These are phyloP conservation scores for Cryptococcus sp. DNA, from an alignment of 1,284 basidiomycete genomes.

Conservation along the genomic window DNA sequence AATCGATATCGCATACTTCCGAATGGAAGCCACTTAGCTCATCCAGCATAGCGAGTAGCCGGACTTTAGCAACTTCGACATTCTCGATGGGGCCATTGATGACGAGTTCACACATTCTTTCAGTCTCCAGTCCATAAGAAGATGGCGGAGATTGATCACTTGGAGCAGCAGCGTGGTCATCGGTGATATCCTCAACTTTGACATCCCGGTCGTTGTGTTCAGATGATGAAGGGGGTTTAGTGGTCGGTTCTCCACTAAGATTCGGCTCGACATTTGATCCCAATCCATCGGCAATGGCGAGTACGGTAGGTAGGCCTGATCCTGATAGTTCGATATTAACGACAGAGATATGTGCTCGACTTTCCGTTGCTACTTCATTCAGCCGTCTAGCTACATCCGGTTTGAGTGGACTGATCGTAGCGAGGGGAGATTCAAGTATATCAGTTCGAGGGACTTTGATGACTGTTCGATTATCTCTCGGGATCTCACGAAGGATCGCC, in stretches of 20 bases:
- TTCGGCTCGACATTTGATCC: not conserved
- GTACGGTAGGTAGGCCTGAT: constrained; percentile 16
- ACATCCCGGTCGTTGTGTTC: not conserved
- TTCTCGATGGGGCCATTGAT: constrained; percentile 80
- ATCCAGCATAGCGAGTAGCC: constrained; percentile 88
- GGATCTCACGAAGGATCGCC: constrained; percentile 81
- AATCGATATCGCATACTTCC: constrained; percentile 88
- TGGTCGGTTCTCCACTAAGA: not conserved
- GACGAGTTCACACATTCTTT: constrained; percentile 86
- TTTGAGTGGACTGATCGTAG: constrained; percentile 68
- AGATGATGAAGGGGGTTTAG: not conserved
- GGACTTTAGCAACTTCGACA: constrained; percentile 84
- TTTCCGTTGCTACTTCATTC: constrained; percentile 86
- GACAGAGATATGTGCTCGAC: constrained; percentile 82
- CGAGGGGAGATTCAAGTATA: constrained; percentile 75
- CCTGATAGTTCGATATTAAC: constrained; percentile 40
- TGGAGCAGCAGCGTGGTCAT: not conserved
- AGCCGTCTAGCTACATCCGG: constrained; percentile 78
- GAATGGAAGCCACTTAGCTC: constrained; percentile 84
- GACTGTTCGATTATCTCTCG: constrained; percentile 74
- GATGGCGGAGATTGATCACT: constrained; percentile 1
- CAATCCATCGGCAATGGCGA: constrained; percentile 23
- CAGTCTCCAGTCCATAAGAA: constrained; percentile 76
- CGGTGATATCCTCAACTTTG: not conserved
- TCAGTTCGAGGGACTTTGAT: constrained; percentile 90